phyloP scores from a whole-genome alignment of 441 rosid species.

The Adansonia grandidieri region DNA sequence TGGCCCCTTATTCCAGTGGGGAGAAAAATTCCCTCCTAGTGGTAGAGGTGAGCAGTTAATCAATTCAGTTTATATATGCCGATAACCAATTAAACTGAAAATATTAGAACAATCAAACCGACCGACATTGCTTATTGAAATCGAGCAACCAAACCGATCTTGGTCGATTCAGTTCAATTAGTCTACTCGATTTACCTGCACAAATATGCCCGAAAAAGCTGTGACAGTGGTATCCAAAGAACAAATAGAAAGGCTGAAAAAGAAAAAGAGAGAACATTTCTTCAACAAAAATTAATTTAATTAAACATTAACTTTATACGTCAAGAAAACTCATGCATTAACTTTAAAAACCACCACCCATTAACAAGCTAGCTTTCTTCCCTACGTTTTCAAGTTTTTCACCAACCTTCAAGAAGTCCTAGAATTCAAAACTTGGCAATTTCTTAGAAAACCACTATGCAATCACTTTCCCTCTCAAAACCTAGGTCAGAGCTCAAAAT shows the following conservation, averaged over 20 bases:
- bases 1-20: too few relatives aligned
- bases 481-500: not conserved
- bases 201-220: too few relatives aligned
- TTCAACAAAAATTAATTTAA: not conserved
- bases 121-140: too few relatives aligned
- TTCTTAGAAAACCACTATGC: not conserved
- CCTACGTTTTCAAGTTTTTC: not conserved
- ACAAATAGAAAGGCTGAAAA: not conserved
- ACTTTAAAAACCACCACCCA: not conserved
- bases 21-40: too few relatives aligned
- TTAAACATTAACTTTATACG: conserved; percentile 8
- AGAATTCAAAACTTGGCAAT: not conserved
- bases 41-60: too few relatives aligned
- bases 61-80: too few relatives aligned
- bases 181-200: too few relatives aligned
- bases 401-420: not conserved
- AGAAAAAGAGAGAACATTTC: not conserved
- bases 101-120: too few relatives aligned
- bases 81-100: too few relatives aligned
- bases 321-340: not conserved
- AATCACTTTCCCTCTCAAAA: not conserved
- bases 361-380: not conserved
- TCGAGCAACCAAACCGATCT: too few relatives aligned
- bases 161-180: too few relatives aligned
- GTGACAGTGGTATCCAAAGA: not conserved